Percentiles rank a stretch among this genome's conserved stretches.
Evolutionary conservation across 805 yeast genomes (phyloP).

Genomic region (Hanseniaspora mollemarum): DNA sequence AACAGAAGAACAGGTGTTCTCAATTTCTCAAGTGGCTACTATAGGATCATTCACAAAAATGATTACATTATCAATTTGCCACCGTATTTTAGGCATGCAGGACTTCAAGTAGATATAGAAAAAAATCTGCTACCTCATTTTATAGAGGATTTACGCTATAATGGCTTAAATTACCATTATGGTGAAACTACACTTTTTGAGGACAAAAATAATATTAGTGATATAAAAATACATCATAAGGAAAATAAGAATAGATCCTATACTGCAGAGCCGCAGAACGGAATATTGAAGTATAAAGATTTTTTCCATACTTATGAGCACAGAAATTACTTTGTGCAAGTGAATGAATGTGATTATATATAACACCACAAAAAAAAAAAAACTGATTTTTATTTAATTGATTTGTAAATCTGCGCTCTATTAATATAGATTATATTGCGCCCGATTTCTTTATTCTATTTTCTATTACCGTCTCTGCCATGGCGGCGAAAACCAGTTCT

Average conservation of each 20-base stretch:
- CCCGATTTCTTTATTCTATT: conserved; percentile 69
- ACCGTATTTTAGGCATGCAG: conserved; percentile 41
- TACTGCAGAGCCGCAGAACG: background rate
- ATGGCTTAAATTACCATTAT: conserved; percentile 18
- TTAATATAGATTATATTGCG: conserved; percentile 37
- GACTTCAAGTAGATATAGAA: conserved; percentile 39
- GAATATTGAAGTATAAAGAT: conserved; percentile 15
- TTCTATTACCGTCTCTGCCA: conserved; percentile 66
- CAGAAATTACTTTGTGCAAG: conserved; percentile 30
- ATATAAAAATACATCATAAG: background rate
- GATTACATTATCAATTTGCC: conserved; percentile 55
- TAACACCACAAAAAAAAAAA: background rate
- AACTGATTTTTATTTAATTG: background rate
- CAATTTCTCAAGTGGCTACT: conserved; percentile 31
- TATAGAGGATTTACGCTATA: conserved; percentile 23
- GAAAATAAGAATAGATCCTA: no score
- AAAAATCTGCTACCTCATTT: conserved; percentile 30
- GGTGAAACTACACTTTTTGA: background rate
- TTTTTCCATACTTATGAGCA: conserved; percentile 31
- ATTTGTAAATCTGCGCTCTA: no score
- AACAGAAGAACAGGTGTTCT: conserved; percentile 24
- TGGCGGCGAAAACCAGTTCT: conserved; percentile 73
- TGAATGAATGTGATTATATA: conserved; percentile 27
- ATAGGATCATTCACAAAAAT: conserved; percentile 45
- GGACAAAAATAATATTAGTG: background rate